A percentile compares a stretch with the other conserved stretches of the same genome.
Evolutionary conservation across 176 grass and related monocot species (phyloP).

Genomic region (Pharus latifolius): DNA sequence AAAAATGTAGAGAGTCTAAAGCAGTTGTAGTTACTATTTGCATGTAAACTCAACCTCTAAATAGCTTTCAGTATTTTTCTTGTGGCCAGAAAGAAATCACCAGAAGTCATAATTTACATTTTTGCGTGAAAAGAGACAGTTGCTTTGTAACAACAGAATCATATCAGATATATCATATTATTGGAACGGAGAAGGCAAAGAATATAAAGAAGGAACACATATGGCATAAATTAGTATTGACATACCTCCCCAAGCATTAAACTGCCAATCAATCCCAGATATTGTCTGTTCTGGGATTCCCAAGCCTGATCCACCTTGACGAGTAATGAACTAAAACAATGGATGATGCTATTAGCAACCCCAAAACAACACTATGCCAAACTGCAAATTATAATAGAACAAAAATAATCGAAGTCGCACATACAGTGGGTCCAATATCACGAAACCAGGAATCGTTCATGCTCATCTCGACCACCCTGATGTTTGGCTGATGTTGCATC

Average conservation of each 20-base stretch:
- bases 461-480: slow-evolving; percentile 95
- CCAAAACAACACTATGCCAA: background rate
- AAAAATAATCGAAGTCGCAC: background rate
- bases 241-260: slow-evolving; percentile 96
- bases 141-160: background rate
- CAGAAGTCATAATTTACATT: background rate
- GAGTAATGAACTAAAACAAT: slow-evolving; percentile 56
- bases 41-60: too few species aligned
- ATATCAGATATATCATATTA: too few species aligned
- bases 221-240: background rate
- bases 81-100: background rate
- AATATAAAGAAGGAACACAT: background rate
- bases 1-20: too few species aligned
- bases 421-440: slow-evolving; percentile 83
- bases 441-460: slow-evolving; percentile 97
- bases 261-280: slow-evolving; percentile 92
- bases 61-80: too few species aligned
- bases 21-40: too few species aligned
- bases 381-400: background rate
- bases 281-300: slow-evolving; percentile 26
- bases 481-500: slow-evolving; percentile 40
- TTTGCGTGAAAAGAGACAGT: background rate
- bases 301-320: slow-evolving; percentile 5
- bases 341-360: slow-evolving; percentile 16
- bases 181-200: too few species aligned